Base-by-base conservation (phyloP, 2,329 filamentous ascomycete species). In the Sclerotinia sclerotiorum region DNA sequence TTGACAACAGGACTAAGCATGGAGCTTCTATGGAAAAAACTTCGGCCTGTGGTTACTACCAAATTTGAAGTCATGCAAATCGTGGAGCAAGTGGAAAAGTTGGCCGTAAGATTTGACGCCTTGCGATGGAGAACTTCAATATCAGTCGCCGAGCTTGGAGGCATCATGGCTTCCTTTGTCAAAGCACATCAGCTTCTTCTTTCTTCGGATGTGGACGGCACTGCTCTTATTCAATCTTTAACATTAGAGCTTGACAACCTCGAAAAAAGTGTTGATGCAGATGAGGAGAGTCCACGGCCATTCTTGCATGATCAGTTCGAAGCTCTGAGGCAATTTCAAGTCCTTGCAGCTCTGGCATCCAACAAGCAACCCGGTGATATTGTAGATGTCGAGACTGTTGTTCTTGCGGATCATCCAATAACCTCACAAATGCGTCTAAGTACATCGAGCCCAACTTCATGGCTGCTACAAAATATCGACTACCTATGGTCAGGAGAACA, bases 1-100 rank as follows among this genome's bases (percentile, higher is more conserved):
- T 80, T 96, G 19, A 88, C 83, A 0, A 93, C 90, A 2, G 93
- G 93, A 0, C 81, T 93, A 17, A 89, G 87, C 72, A 95, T 96
- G 91, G 91, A 95, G 76, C 78, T 81, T 11, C 83, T 97, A 6
- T 97, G 94, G 94, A 85, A 86, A 54, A 75, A 82, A 1, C 86
- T 96, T 75, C 86, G 90, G 65, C 92, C 93, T 0, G 78, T 81
- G 15, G 83, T 87, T 5, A 81, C 88, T 29, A 79, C 82, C 1
- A 82, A 82, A 24, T 77, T 80, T 32, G 74, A 76, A 5, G 79
- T 82, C 0, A 78, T 88, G 54, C 77, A 81, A 39, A 82, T 81
- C 48, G 79, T 84, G 8, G 70, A 81, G 17, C 80, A 84, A 49
- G 80, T 90, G 73, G 84, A 88, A 71, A 79, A 79, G 15, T 80